Evolutionary conservation across 768 basidiomycete species (phyloP).

Genomic region (Tulasnella sp.): DNA sequence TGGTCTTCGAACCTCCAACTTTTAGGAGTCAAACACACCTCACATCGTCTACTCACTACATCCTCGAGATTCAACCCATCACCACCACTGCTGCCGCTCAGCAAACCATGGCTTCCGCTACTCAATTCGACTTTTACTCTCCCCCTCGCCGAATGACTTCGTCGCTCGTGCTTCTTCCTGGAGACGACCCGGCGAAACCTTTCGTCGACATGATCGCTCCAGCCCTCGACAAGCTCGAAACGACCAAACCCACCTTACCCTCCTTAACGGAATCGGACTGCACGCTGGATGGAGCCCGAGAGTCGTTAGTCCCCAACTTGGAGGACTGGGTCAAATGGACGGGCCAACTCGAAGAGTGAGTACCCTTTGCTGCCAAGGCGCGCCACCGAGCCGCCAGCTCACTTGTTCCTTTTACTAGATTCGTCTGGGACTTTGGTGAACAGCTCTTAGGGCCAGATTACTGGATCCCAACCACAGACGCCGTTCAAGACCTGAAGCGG

Average conservation of each 20-base stretch:
- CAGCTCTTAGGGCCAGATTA: neutral
- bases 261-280: neutral
- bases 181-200: neutral
- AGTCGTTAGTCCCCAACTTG: neutral
- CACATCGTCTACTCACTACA: too few relatives aligned
- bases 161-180: neutral
- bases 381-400: neutral
- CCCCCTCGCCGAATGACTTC: neutral
- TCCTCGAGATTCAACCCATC: neutral
- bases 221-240: neutral
- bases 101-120: neutral
- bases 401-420: neutral
- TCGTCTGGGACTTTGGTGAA: slow-evolving; percentile 4
- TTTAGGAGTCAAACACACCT: neutral
- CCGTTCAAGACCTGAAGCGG: neutral
- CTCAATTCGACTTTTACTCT: neutral
- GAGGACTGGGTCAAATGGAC: neutral
- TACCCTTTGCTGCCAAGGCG: neutral
- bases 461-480: slow-evolving; percentile 5
- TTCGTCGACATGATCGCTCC: slow-evolving; percentile 1
- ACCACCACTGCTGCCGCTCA: neutral
- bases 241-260: neutral
- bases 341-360: neutral
- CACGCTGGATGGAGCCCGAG: neutral
- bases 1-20: neutral